Evolutionary conservation across 345 rosid species (phyloP).

Genomic region (Zanthoxylum bungeanum): DNA sequence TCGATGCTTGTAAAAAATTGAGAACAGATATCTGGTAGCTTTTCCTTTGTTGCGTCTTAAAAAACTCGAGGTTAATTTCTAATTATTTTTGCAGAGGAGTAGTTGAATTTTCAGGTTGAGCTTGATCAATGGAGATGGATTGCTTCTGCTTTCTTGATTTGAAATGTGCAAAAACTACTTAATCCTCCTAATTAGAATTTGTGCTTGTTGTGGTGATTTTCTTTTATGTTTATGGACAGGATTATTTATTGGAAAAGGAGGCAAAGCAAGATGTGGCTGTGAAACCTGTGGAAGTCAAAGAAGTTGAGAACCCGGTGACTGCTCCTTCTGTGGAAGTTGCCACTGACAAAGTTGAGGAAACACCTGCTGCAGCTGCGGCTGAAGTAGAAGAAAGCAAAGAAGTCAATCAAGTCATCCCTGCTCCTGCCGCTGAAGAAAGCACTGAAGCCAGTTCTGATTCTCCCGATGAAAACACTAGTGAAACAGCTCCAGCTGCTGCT

Average conservation of each 20-base stretch:
- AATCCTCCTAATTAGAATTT: not conserved
- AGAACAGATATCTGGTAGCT: not conserved
- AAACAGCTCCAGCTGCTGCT: slow-evolving; percentile 27
- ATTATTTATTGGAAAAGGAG: slow-evolving; percentile 71
- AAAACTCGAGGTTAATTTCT: not conserved
- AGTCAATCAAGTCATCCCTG: slow-evolving; percentile 22
- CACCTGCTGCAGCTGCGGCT: slow-evolving; percentile 30
- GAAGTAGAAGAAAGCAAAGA: slow-evolving; percentile 31
- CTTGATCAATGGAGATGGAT: not conserved
- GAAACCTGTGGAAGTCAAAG: slow-evolving; percentile 55
- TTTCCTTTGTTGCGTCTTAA: not conserved
- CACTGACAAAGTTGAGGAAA: slow-evolving; percentile 43
- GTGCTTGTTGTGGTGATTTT: slow-evolving; percentile 6
- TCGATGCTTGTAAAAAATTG: not conserved
- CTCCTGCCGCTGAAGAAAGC: slow-evolving; percentile 35
- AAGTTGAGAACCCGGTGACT: slow-evolving; percentile 39
- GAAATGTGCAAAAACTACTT: not conserved
- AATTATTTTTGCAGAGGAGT: no score
- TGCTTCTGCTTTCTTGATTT: not conserved
- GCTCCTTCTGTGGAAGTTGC: slow-evolving; percentile 44
- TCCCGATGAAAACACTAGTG: slow-evolving; percentile 27
- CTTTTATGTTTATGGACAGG: slow-evolving; percentile 33
- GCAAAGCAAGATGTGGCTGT: slow-evolving; percentile 38
- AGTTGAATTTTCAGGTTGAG: not conserved
- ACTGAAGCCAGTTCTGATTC: slow-evolving; percentile 33